phyloP scores from a whole-genome alignment of 441 rosid species.

The Pelargonium myrrhifolium region DNA sequence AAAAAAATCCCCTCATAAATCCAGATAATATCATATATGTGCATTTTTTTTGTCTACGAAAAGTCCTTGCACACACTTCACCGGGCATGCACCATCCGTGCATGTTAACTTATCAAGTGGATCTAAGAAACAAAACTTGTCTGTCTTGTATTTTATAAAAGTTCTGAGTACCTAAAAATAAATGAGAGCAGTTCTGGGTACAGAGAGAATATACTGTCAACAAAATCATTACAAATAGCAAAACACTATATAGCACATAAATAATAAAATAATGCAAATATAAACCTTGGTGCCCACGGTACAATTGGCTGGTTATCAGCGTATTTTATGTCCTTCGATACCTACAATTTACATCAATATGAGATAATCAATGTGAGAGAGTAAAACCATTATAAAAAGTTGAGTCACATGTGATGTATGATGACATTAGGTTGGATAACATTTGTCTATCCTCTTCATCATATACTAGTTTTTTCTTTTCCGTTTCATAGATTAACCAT shows the following conservation, averaged over 20 bases:
- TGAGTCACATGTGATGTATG: background rate
- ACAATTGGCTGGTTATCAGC: slow-evolving; percentile 93
- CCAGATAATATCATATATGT: background rate
- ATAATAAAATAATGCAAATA: slow-evolving; percentile 3
- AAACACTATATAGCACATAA: background rate
- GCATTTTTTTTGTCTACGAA: background rate
- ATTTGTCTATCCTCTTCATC: no score
- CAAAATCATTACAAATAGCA: background rate
- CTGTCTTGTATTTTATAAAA: no score
- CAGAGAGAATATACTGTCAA: background rate
- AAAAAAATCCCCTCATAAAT: background rate
- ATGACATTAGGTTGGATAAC: no score
- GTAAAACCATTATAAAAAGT: background rate
- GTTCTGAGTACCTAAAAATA: background rate
- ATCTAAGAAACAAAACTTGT: no score
- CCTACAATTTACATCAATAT: slow-evolving; percentile 41
- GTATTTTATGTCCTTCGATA: slow-evolving; percentile 84
- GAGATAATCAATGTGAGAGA: slow-evolving; percentile 11
- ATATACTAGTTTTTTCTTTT: no score
- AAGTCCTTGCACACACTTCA: background rate
- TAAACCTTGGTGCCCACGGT: slow-evolving; percentile 96
- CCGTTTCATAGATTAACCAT: no score
- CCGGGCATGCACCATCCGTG: no score
- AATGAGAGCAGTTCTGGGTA: background rate
- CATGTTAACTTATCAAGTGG: no score